Conservation (phyloP, 129 eudicot genomes). For the Heracleum sosnowskyi region DNA sequence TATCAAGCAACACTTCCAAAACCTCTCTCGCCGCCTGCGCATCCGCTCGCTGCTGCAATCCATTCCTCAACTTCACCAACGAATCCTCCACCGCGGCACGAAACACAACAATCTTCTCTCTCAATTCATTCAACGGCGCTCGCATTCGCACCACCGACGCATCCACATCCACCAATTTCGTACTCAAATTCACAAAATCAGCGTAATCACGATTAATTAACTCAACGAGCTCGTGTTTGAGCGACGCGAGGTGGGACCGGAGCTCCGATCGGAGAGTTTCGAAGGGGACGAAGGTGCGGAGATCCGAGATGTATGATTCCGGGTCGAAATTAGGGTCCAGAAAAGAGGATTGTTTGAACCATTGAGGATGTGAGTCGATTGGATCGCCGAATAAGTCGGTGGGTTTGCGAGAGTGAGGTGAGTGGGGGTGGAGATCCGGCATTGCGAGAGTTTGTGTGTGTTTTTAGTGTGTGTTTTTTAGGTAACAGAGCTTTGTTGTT, state of each 20-base stretch:
- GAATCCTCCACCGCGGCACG: conserved; percentile 57
- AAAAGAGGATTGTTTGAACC: conserved; percentile 81
- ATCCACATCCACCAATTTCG: conserved; percentile 83
- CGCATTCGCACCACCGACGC: conserved; percentile 82
- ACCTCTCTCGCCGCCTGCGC: conserved; percentile 74
- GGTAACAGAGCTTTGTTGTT: neutral
- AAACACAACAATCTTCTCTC: conserved; percentile 65
- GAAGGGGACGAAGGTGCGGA: conserved; percentile 91
- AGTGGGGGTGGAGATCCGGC: conserved; percentile 33
- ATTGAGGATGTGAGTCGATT: conserved; percentile 62
- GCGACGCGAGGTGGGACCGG: conserved; percentile 66
- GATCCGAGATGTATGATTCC: conserved; percentile 88
- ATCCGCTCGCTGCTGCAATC: conserved; percentile 59
- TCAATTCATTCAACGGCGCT: conserved; percentile 74
- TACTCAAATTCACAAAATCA: conserved; percentile 82
- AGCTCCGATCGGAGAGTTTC: conserved; percentile 93
- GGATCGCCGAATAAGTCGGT: conserved; percentile 90
- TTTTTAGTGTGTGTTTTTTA: neutral
- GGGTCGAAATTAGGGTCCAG: conserved; percentile 66
- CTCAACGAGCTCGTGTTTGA: conserved; percentile 71
- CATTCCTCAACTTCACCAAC: conserved; percentile 45
- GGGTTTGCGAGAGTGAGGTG: conserved; percentile 39
- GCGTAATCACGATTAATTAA: conserved; percentile 81
- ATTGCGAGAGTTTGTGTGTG: neutral
- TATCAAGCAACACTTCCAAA: conserved; percentile 74